These are phyloP conservation scores for Potentilla sterilis DNA, from an alignment of 306 rosid genomes.

Conservation along the genomic window DNA sequence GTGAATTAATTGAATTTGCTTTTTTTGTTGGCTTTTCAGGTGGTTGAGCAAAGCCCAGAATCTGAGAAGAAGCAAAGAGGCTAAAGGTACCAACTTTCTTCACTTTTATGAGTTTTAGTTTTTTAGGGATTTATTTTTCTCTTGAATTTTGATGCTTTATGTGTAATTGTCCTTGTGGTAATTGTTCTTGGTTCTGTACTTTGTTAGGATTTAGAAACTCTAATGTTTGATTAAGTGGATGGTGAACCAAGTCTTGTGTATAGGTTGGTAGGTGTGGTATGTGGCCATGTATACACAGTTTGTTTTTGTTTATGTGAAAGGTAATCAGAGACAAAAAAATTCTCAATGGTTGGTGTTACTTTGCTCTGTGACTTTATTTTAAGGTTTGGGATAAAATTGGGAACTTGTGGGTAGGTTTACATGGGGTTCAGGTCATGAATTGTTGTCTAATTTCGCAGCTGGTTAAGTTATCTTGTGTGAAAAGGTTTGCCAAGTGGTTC, in stretches of 20 bases:
- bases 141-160: neutral
- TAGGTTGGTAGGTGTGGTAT: neutral
- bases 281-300: neutral
- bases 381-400: neutral
- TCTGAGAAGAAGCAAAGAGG: neutral
- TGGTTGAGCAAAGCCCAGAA: conserved; percentile 15
- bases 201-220: conserved; percentile 12
- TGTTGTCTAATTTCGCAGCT: neutral
- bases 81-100: conserved; percentile 15
- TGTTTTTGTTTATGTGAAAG: neutral
- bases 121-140: neutral
- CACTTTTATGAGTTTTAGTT: neutral
- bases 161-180: neutral
- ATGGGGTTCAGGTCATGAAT: neutral
- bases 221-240: neutral
- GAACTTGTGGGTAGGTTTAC: neutral
- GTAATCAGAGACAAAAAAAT: neutral
- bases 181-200: neutral
- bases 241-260: neutral
- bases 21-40: conserved; percentile 19
- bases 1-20: neutral
- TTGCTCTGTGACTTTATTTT: neutral
- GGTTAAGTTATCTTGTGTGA: neutral
- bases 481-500: neutral
- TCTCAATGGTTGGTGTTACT: conserved; percentile 6